Percentiles rank a stretch among this genome's conserved stretches.
Conservation (phyloP, 2,329 filamentous ascomycete species). For the Bipolaris gigantea region DNA sequence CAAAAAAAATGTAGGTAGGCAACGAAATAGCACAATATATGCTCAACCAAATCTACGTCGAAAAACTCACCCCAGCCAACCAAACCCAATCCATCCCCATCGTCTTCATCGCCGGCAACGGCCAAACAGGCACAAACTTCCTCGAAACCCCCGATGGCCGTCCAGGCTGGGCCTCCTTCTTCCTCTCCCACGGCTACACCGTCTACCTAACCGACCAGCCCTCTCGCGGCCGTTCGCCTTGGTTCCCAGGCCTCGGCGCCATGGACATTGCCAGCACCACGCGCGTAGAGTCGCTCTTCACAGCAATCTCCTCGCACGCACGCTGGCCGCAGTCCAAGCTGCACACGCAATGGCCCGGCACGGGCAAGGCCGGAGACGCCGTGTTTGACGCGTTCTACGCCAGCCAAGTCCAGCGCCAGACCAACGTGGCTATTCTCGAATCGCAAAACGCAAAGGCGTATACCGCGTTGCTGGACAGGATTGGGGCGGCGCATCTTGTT, state of each 20-base stretch:
- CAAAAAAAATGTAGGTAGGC: neutral
- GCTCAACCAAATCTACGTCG: conserved; percentile 10
- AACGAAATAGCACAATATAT: conserved; percentile 3
- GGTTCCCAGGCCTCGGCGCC: conserved; percentile 40
- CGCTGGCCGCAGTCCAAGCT: conserved; percentile 49
- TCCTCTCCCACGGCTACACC: conserved; percentile 52
- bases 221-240: conserved; percentile 51
- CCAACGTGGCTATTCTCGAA: conserved; percentile 33
- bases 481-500: conserved; percentile 51
- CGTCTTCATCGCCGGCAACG: conserved; percentile 35
- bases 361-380: conserved; percentile 47
- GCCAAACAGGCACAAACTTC: conserved; percentile 38
- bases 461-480: conserved; percentile 48
- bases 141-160: conserved; percentile 54
- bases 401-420: conserved; percentile 47
- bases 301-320: conserved; percentile 40
- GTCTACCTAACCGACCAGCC: conserved; percentile 55
- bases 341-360: conserved; percentile 51
- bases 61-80: conserved; percentile 26
- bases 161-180: conserved; percentile 54
- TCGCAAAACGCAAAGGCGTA: conserved; percentile 45
- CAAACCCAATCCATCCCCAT: conserved; percentile 22
- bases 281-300: conserved; percentile 35
- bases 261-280: conserved; percentile 14
- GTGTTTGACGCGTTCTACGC: conserved; percentile 55